Evolutionary conservation across 2,329 filamentous ascomycete genomes (phyloP).

Genomic region (Aschersonia sp.): DNA sequence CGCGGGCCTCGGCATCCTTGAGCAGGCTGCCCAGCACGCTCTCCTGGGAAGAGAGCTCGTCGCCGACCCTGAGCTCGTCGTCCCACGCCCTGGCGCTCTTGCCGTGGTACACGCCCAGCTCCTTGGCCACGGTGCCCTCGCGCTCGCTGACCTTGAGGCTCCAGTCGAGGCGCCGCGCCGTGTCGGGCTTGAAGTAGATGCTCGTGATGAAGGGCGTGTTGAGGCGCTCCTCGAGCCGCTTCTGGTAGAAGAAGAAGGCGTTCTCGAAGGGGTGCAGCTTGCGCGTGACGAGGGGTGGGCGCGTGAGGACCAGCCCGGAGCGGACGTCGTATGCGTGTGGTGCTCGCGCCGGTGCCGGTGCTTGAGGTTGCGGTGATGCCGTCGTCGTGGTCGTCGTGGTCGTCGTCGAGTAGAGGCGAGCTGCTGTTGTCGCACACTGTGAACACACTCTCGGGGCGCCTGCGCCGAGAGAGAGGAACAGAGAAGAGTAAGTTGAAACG

Average conservation of each 20-base stretch:
- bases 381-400: slow-evolving; percentile 10
- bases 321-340: slow-evolving; percentile 28
- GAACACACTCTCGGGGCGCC: too few relatives aligned
- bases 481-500: too few relatives aligned
- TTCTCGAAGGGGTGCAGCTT: slow-evolving; percentile 78
- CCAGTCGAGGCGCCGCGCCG: slow-evolving; percentile 75
- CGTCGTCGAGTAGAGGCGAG: slow-evolving; percentile 21
- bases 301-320: slow-evolving; percentile 68
- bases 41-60: slow-evolving; percentile 48
- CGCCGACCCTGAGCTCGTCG: slow-evolving; percentile 72
- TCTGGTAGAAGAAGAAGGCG: slow-evolving; percentile 92
- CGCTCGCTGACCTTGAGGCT: slow-evolving; percentile 71
- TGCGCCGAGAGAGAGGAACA: too few relatives aligned
- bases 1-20: slow-evolving; percentile 55
- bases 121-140: slow-evolving; percentile 57
- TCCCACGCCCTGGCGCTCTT: slow-evolving; percentile 64
- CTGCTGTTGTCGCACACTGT: slow-evolving; percentile 5
- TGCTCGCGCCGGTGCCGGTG: not conserved
- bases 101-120: slow-evolving; percentile 74
- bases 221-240: slow-evolving; percentile 85
- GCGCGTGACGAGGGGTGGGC: slow-evolving; percentile 75
- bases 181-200: slow-evolving; percentile 91
- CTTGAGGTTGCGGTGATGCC: not conserved
- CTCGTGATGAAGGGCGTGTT: slow-evolving; percentile 74
- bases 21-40: slow-evolving; percentile 54